Conservation (phyloP, 208 protist species). For the Trypanosoma melophagium region DNA sequence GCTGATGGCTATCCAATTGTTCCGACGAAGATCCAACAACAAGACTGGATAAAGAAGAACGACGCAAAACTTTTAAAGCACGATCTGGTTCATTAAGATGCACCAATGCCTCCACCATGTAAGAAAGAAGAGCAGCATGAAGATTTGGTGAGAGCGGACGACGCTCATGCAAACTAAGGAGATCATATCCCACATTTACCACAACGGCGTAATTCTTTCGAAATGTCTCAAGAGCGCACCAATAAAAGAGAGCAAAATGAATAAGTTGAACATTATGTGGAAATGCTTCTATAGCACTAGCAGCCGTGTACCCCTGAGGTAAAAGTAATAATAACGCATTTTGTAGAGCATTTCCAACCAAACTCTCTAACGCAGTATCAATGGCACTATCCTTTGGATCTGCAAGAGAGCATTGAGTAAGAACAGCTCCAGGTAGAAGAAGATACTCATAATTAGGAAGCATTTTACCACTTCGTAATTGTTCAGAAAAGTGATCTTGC, state of each 20-base stretch:
- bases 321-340: constrained; percentile 83
- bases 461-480: constrained; percentile 69
- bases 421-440: constrained; percentile 65
- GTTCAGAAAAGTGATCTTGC: constrained; percentile 59
- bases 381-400: constrained; percentile 24
- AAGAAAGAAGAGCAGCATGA: constrained; percentile 75
- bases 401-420: constrained; percentile 29
- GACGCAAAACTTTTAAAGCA: constrained; percentile 71
- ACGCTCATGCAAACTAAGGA: constrained; percentile 64
- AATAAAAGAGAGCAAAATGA: constrained; percentile 79
- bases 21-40: constrained; percentile 40
- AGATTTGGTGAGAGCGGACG: constrained; percentile 58
- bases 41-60: constrained; percentile 65
- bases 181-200: constrained; percentile 64
- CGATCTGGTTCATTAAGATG: constrained; percentile 80
- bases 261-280: constrained; percentile 57
- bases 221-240: constrained; percentile 68
- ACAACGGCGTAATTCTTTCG: constrained; percentile 78
- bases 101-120: constrained; percentile 80
- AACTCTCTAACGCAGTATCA: constrained; percentile 39
- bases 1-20: constrained; percentile 64
- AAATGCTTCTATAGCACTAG: constrained; percentile 57
- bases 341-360: constrained; percentile 61
- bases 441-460: constrained; percentile 82
- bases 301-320: constrained; percentile 56